Percentiles rank a stretch among this genome's conserved stretches.
Conservation (phyloP, 768 basidiomycete species). For the Macrolepiota dolichaula region DNA sequence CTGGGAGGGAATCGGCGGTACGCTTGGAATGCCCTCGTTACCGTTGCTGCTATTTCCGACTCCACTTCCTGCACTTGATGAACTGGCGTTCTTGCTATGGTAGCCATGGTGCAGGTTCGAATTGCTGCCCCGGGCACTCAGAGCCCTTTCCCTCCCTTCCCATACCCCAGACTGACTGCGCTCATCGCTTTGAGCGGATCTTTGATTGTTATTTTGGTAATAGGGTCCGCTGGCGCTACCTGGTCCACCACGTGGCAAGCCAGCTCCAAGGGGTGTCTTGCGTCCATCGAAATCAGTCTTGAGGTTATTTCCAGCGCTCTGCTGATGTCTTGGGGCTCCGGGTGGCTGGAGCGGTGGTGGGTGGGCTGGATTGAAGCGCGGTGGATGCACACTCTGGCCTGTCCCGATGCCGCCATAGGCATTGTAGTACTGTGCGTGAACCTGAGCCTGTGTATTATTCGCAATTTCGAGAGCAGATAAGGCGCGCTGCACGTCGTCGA, state of each 20-base stretch:
- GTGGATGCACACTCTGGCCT: conserved; percentile 60
- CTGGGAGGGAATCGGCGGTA: conserved; percentile 72
- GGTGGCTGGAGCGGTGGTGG: conserved; percentile 10
- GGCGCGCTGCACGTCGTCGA: conserved; percentile 78
- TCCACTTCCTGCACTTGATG: conserved; percentile 29
- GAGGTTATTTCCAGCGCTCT: conserved; percentile 36
- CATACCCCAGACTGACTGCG: conserved; percentile 39
- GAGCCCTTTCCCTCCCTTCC: conserved; percentile 64
- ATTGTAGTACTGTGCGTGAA: conserved; percentile 29
- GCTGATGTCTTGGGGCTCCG: conserved; percentile 26
- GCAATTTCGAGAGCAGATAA: conserved; percentile 66
- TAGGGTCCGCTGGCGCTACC: conserved; percentile 27
- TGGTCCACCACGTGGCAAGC: conserved; percentile 35
- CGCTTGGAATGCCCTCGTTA: conserved; percentile 49
- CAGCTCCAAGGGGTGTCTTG: conserved; percentile 49
- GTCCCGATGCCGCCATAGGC: conserved; percentile 15
- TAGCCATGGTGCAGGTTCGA: conserved; percentile 67
- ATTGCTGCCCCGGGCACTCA: conserved; percentile 60
- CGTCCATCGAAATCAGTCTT: conserved; percentile 66
- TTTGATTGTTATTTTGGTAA: conserved; percentile 24
- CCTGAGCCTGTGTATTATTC: conserved; percentile 21
- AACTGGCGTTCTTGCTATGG: conserved; percentile 37
- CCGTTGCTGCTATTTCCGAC: conserved; percentile 26
- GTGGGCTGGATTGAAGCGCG: conserved; percentile 49
- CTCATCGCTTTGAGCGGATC: conserved; percentile 20